Percentiles rank a stretch among this genome's conserved stretches.
Conservation (phyloP, 768 basidiomycete genomes). For the Tulasnella sp. region DNA sequence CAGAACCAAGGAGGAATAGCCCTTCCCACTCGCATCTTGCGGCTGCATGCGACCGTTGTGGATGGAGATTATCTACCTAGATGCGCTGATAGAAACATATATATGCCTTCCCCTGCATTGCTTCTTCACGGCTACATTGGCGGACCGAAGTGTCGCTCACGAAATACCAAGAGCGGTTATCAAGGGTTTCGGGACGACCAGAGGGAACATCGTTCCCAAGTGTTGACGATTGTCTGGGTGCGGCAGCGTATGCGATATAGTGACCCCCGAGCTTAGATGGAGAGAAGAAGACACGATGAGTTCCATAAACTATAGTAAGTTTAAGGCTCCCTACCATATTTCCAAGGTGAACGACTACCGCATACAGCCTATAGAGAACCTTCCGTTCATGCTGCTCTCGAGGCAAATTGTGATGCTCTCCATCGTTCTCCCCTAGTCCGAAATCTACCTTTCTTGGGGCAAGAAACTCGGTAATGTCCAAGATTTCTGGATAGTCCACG, state of each 20-base stretch:
- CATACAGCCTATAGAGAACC: conserved; percentile 68
- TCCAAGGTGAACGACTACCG: conserved; percentile 81
- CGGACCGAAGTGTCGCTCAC: conserved; percentile 88
- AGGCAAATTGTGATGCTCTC: conserved; percentile 23
- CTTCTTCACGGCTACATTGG: conserved; percentile 76
- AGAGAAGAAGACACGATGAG: background rate
- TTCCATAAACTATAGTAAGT: background rate
- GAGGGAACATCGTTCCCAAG: background rate
- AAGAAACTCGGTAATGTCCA: conserved; percentile 82
- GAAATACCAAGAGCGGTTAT: conserved; percentile 62
- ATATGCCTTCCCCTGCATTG: conserved; percentile 86
- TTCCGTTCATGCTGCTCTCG: background rate
- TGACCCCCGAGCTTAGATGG: conserved; percentile 73
- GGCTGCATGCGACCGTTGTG: background rate
- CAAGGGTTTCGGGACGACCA: background rate
- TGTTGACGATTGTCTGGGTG: conserved; percentile 40
- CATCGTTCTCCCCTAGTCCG: conserved; percentile 39
- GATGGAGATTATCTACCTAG: background rate
- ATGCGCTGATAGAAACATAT: conserved; percentile 88
- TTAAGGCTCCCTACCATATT: conserved; percentile 61
- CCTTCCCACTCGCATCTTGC: background rate
- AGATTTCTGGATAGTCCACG: conserved; percentile 79
- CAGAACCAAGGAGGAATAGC: background rate
- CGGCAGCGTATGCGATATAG: conserved; percentile 79
- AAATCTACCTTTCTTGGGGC: conserved; percentile 75